Conservation (phyloP, 768 basidiomycete species). For the Pisolithus microcarpus region DNA sequence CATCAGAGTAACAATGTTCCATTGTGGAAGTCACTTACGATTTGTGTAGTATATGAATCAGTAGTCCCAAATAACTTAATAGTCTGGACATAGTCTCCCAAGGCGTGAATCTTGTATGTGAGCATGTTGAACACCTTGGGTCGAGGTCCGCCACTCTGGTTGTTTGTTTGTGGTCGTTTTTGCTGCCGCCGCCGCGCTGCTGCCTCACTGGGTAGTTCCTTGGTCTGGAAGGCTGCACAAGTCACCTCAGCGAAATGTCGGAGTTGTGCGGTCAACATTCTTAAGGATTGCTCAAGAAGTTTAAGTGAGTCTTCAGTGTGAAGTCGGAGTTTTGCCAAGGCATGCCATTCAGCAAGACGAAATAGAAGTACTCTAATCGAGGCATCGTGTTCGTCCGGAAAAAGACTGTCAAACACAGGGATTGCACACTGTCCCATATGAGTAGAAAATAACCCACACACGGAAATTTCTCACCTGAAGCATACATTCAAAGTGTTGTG, state of each 20-base stretch:
- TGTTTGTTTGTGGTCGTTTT: neutral
- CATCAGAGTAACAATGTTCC: neutral
- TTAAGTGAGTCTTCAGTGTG: conserved; percentile 1
- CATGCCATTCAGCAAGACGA: conserved; percentile 12
- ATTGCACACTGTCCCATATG: conserved; percentile 25
- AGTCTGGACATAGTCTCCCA: conserved; percentile 15
- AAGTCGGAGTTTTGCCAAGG: conserved; percentile 1
- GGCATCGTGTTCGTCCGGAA: conserved; percentile 19
- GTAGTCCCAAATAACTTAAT: conserved; percentile 18
- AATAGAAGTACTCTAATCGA: conserved; percentile 19
- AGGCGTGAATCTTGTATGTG: conserved; percentile 25
- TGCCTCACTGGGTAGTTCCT: conserved; percentile 15
- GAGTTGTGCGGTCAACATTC: neutral
- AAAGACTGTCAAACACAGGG: conserved; percentile 34
- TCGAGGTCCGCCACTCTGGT: neutral
- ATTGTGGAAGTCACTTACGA: conserved; percentile 14
- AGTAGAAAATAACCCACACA: neutral
- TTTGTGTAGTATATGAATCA: conserved; percentile 24
- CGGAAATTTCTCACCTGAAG: conserved; percentile 5
- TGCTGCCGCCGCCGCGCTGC: conserved; percentile 7
- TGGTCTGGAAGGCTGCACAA: conserved; percentile 6
- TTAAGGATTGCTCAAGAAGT: neutral
- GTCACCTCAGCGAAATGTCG: neutral
- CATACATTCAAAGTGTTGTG: conserved; percentile 6
- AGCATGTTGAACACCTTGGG: conserved; percentile 16